These are phyloP conservation scores for Talaromyces verruculosus DNA, from an alignment of 2,329 filamentous ascomycete genomes.

Conservation along the genomic window DNA sequence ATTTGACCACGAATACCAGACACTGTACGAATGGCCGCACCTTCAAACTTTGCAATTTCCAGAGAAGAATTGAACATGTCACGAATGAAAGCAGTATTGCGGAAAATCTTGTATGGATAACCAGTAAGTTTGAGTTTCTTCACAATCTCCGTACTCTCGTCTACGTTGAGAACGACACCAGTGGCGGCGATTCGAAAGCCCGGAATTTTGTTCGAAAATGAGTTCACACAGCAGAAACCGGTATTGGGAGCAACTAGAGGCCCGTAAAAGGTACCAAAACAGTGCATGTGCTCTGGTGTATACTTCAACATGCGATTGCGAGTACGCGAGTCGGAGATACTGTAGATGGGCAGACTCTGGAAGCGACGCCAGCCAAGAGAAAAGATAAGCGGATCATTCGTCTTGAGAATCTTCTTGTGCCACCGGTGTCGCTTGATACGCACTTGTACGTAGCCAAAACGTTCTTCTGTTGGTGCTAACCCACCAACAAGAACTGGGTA, in stretches of 20 bases:
- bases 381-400: slow-evolving; percentile 95
- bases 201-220: slow-evolving; percentile 76
- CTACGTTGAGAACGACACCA: slow-evolving; percentile 88
- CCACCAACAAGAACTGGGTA: slow-evolving; percentile 87
- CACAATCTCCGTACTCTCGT: slow-evolving; percentile 95
- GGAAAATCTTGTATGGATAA: slow-evolving; percentile 94
- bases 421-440: slow-evolving; percentile 96
- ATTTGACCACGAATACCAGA: slow-evolving; percentile 95
- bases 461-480: slow-evolving; percentile 88
- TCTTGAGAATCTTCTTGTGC: slow-evolving; percentile 99
- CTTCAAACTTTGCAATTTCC: slow-evolving; percentile 98
- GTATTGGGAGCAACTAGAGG: slow-evolving; percentile 94
- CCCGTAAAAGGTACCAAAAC: slow-evolving; percentile 92
- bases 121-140: slow-evolving; percentile 99
- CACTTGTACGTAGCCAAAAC: slow-evolving; percentile 92
- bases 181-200: slow-evolving; percentile 95
- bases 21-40: slow-evolving; percentile 91
- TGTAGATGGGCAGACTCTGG: slow-evolving; percentile 89
- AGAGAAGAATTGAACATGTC: slow-evolving; percentile 95
- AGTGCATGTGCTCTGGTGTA: slow-evolving; percentile 99
- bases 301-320: slow-evolving; percentile 98
- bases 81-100: slow-evolving; percentile 98
- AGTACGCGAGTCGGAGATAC: slow-evolving; percentile 88
- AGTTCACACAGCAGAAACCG: slow-evolving; percentile 91
- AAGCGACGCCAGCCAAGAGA: slow-evolving; percentile 95